A percentile compares a stretch with the other conserved stretches of the same genome.
phyloP scores from a whole-genome alignment of 257 asterid genomes.

The Penstemon eatonii region DNA sequence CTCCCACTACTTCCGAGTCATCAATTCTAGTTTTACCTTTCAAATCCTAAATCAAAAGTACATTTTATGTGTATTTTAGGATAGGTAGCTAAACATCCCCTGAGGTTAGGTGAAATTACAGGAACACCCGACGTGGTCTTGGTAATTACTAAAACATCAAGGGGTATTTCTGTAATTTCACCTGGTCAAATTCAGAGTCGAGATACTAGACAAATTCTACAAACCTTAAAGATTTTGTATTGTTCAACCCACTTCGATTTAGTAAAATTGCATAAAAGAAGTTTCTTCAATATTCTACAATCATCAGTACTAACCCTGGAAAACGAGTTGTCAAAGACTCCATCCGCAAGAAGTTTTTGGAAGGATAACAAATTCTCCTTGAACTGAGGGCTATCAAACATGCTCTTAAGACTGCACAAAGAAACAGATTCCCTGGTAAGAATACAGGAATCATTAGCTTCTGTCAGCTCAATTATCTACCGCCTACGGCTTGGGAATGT shows the following conservation, averaged over 20 bases:
- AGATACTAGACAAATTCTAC: constrained; percentile 16
- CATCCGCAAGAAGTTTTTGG: constrained; percentile 76
- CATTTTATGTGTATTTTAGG: not conserved
- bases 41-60: constrained; percentile 40
- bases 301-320: constrained; percentile 55
- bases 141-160: no score
- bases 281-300: constrained; percentile 52
- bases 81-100: no score
- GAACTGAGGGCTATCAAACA: constrained; percentile 63
- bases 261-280: constrained; percentile 46
- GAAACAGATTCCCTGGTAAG: constrained; percentile 19
- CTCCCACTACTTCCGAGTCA: constrained; percentile 43
- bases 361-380: constrained; percentile 61
- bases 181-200: not conserved
- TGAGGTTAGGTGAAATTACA: no score
- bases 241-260: constrained; percentile 75
- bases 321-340: constrained; percentile 60
- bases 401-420: constrained; percentile 52
- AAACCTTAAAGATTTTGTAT: constrained; percentile 55
- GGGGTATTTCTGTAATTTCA: no score
- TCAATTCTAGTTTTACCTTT: constrained; percentile 40
- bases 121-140: no score
- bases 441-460: not conserved
- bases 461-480: no score
- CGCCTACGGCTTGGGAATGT: no score